Conservation (phyloP, 2,329 filamentous ascomycete species). For the Stagonosporopsis tanaceti region DNA sequence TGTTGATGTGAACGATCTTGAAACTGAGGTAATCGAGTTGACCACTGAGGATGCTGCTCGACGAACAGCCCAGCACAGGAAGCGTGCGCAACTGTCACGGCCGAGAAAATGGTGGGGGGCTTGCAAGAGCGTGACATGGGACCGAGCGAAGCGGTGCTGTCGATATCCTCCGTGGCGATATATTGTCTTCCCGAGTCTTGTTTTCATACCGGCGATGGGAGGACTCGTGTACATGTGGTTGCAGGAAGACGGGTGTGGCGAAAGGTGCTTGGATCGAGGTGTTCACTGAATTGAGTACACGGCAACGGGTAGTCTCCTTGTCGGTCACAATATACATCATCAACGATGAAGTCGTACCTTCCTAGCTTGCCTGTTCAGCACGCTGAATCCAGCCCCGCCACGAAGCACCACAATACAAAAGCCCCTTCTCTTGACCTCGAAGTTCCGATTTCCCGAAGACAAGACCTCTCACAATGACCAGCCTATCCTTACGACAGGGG, state of each 20-base stretch:
- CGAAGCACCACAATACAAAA: not conserved
- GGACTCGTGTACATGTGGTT: not conserved
- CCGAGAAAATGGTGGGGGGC: not conserved
- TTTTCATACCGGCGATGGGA: not conserved
- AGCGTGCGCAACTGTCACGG: not conserved
- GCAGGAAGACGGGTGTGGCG: not conserved
- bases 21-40: not conserved
- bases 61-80: not conserved
- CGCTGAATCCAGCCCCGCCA: conserved; percentile 7
- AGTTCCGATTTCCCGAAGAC: not conserved
- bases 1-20: not conserved
- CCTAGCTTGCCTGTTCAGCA: not conserved
- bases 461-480: not conserved
- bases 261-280: not conserved
- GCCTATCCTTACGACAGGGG: not conserved
- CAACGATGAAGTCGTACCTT: not conserved
- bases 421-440: not conserved
- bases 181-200: not conserved
- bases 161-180: conserved; percentile 9
- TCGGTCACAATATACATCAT: not conserved
- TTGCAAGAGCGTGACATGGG: not conserved
- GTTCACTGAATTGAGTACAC: not conserved
- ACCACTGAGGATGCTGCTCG: not conserved
- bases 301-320: not conserved
- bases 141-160: not conserved